Conservation (phyloP, 2,329 filamentous ascomycete species). For the Pseudogymnoascus sp. region DNA sequence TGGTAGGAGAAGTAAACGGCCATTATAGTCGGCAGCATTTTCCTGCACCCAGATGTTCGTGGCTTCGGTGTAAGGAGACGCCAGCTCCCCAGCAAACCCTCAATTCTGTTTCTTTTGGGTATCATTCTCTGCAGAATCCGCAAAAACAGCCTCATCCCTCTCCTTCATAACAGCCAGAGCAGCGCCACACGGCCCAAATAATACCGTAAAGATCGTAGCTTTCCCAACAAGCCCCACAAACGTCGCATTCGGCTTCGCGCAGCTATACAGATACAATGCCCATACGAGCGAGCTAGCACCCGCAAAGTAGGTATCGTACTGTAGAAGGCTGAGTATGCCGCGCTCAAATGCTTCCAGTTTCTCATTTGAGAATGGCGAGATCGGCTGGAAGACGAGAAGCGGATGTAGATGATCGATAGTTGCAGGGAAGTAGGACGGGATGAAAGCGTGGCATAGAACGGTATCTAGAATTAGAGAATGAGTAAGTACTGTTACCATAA, state of each 20-base stretch:
- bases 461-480: neutral
- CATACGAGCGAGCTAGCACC: neutral
- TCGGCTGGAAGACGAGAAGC: neutral
- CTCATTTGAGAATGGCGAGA: neutral
- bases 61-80: no score
- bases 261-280: neutral
- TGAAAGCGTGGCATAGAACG: neutral
- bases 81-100: neutral
- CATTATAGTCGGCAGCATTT: neutral
- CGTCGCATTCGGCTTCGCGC: neutral
- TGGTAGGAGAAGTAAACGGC: neutral
- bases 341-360: neutral
- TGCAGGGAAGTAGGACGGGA: neutral
- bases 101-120: neutral
- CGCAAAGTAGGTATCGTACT: neutral
- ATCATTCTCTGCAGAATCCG: neutral
- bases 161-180: conserved; percentile 1
- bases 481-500: neutral
- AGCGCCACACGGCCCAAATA: neutral
- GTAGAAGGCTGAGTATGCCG: neutral
- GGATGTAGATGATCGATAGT: neutral
- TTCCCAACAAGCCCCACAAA: neutral
- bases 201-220: neutral
- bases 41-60: neutral
- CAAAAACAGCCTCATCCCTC: neutral